These are phyloP conservation scores for Gremmenia infestans DNA, from an alignment of 2,329 filamentous ascomycete genomes.

Conservation along the genomic window DNA sequence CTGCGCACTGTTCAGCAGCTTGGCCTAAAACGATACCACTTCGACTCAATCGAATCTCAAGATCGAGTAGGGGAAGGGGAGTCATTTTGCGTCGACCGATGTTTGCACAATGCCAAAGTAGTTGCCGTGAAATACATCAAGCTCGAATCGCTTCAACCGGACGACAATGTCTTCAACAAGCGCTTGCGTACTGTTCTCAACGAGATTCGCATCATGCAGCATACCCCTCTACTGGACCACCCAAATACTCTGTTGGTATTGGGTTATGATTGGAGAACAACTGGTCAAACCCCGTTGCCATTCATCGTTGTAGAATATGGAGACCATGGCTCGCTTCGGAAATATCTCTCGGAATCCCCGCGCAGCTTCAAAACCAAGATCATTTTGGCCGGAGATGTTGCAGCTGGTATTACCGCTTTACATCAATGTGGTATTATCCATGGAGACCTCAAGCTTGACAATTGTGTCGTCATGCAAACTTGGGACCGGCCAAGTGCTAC, in stretches of 20 bases:
- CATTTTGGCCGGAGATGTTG: background rate
- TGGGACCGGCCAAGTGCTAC: background rate
- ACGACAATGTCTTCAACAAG: background rate
- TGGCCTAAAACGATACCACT: background rate
- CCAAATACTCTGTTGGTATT: background rate
- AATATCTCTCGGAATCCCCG: background rate
- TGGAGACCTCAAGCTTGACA: slow-evolving; percentile 1
- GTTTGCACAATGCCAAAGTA: background rate
- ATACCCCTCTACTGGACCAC: background rate
- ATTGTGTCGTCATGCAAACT: background rate
- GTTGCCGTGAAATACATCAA: background rate
- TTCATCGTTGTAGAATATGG: background rate
- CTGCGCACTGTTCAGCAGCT: background rate
- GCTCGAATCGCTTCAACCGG: background rate
- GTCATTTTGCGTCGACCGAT: background rate
- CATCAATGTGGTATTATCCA: slow-evolving; percentile 1
- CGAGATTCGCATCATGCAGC: background rate
- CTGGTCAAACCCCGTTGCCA: background rate
- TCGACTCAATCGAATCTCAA: background rate
- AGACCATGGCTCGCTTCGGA: background rate
- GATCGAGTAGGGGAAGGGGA: background rate
- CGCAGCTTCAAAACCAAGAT: background rate
- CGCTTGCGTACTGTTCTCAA: background rate
- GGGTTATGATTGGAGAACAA: background rate
- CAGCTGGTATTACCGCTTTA: background rate